These are phyloP conservation scores for Gracilaria domingensis DNA, from an alignment of 23 red algal species.

Conservation along the genomic window DNA sequence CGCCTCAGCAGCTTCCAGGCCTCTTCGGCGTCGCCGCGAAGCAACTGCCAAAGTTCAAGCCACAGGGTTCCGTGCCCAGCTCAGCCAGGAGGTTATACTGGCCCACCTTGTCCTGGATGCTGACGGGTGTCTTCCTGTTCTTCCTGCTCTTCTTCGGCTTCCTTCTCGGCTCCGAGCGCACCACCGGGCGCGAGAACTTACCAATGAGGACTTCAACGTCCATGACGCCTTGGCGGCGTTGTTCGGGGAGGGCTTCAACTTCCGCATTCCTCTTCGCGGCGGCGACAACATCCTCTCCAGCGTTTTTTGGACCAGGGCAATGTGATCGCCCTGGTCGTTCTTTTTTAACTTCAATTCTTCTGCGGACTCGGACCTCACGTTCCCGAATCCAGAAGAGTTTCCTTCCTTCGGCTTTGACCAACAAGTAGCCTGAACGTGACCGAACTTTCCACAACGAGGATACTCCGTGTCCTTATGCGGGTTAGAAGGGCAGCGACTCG, in stretches of 20 bases:
- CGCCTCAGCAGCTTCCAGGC: not conserved
- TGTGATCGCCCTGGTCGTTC: not conserved
- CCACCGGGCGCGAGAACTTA: not conserved
- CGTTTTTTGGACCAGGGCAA: not conserved
- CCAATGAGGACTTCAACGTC: not conserved
- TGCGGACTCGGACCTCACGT: not conserved
- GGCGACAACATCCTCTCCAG: not conserved
- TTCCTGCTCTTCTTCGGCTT: not conserved
- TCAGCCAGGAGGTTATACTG: conserved; percentile 9
- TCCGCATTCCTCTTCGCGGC: not conserved
- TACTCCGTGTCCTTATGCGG: not conserved
- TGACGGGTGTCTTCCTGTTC: not conserved
- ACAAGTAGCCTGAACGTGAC: not conserved
- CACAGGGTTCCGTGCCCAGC: not conserved
- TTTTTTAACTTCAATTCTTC: not conserved
- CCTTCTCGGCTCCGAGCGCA: not conserved
- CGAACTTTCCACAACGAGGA: conserved; percentile 25
- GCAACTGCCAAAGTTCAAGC: conserved; percentile 29
- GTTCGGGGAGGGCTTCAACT: not conserved
- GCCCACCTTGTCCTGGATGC: not conserved
- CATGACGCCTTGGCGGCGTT: not conserved
- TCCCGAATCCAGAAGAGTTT: too few species aligned
- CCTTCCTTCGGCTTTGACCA: not conserved
- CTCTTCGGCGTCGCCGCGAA: conserved; percentile 23
- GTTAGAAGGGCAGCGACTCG: conserved; percentile 12